Evolutionary conservation across 2,329 filamentous ascomycete genomes (phyloP), one percentile per base, ranked within the genome.

Genomic region (Corinectria fuckeliana): DNA sequence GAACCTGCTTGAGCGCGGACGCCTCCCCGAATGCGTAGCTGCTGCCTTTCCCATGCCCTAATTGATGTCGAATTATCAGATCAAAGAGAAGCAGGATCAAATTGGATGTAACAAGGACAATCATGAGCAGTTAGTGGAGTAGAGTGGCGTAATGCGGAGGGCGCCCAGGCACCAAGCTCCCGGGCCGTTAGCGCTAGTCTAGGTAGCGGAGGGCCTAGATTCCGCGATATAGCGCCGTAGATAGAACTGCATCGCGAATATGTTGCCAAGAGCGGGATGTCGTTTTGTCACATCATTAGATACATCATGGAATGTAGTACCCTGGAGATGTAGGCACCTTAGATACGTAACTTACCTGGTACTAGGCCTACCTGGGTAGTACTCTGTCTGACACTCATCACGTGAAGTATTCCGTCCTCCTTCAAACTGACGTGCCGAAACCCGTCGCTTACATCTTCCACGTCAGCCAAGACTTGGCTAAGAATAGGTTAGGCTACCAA

Each of bases 11-110:
- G 23, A 20, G 11, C 49, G 44, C n/a, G 14, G 41, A 14, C 42
- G 26, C 20, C n/a, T n/a, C 28, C 32, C 32, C 8, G 16, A 26
- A 53, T 20, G 10, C 13, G 11, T 16, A 2, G n/a, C 4, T 2
- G 7, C 2, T 42, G 6, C 36, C 36, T 58, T 49, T 4, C 48
- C 50, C 56, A 58, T 58, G 39, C 20, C n/a, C 25, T 28, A 45
- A 45, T 50, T 9, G 11, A 23, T 14, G 28, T 34, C 18, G 5
- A 18, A 13, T 16, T 16, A 21, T 13, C 6, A 18, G 25, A 21
- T 13, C 6, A 18, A 16, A 30, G n/a, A 13, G 23, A 45, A n/a
- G 16, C n/a, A 5, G 3, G 9, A 8, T 28, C 3, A 8, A 28
- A 25, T 28, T n/a, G 21, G 14, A 28, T 18, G 2, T 7, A 45